Base-by-base conservation (phyloP, 2,329 filamentous ascomycete species). In the Aureobasidium sp. region DNA sequence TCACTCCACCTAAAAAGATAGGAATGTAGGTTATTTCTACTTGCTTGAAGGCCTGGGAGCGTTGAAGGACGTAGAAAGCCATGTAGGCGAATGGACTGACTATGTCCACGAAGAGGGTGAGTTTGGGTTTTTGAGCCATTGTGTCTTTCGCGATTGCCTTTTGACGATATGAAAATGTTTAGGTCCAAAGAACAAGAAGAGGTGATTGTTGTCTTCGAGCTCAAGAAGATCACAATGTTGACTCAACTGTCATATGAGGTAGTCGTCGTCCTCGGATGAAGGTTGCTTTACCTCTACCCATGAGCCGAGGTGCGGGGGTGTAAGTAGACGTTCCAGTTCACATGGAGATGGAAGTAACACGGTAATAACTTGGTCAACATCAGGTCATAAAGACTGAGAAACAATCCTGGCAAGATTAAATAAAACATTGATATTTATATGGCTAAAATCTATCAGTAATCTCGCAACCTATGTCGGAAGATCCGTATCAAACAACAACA, bases 71-170 rank as follows among this genome's bases (percentile, higher is more conserved):
- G 67, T 82, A 79, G 69, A 84, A 86, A 2, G 81, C 84, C 62
- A 85, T 75, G 67, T 86, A 86, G 0, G 77, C 81, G 70, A 87
- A 86, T 0, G 84, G 84, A 64, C 79, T 82, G 27, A 87, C 77
- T 12, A 84, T 76, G 72, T 86, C 84, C 50, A 86, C 70, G 66
- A 82, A 86, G 15, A 86, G 73, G 0, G 80, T 84, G 59, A 86
- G 76, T 67, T 79, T 79, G 4, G 79, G 76, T 48, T 34, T 50
- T 10, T 51, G 57, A 20, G 57, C 27, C 57, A 60, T 59, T 9
- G 20, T 29, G 10, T 15, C 34, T 37, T 37, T 37, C 34, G 34
- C 6, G 20, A 15, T 3, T 27, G 26, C 4, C 29, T 4, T 47
- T n/a, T 15, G 46, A 26, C 3, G 20, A 17, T 12, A 34, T 51